Evolutionary conservation across 2,329 filamentous ascomycete genomes (phyloP).

Genomic region (Fusarium piperis): DNA sequence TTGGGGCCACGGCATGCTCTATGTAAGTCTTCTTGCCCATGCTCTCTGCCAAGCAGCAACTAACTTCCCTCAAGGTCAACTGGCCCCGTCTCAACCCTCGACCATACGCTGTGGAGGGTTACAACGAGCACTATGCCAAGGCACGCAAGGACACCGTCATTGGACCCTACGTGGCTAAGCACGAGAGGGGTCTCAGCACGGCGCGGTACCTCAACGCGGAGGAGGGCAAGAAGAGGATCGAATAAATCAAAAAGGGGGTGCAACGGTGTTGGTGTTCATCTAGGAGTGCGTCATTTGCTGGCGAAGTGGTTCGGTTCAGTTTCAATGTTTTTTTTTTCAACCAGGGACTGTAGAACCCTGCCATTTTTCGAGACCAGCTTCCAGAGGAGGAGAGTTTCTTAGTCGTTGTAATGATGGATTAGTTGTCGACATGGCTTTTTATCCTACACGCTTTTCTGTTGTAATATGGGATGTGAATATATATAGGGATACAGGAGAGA

Average conservation of each 20-base stretch:
- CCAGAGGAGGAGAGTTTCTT: background rate
- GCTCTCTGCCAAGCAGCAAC: background rate
- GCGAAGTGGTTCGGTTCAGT: slow-evolving; percentile 3
- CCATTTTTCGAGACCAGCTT: slow-evolving; percentile 3
- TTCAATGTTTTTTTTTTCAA: slow-evolving; percentile 1
- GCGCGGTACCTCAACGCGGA: slow-evolving; percentile 86
- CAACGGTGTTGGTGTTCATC: slow-evolving; percentile 5
- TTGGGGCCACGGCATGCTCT: slow-evolving; percentile 86
- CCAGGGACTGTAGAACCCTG: slow-evolving; percentile 15
- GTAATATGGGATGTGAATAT: slow-evolving; percentile 24
- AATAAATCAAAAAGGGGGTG: slow-evolving; percentile 59
- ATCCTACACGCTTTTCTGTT: slow-evolving; percentile 8
- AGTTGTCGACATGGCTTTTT: slow-evolving; percentile 19
- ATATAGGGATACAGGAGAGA: slow-evolving; percentile 1
- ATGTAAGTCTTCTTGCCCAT: slow-evolving; percentile 69
- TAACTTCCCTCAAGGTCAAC: slow-evolving; percentile 74
- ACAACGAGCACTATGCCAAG: slow-evolving; percentile 84
- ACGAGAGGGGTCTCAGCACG: slow-evolving; percentile 86
- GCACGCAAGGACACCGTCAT: slow-evolving; percentile 85
- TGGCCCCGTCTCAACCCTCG: slow-evolving; percentile 97
- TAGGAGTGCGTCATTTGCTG: slow-evolving; percentile 16
- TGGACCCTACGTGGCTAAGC: slow-evolving; percentile 73
- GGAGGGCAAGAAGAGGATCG: slow-evolving; percentile 98
- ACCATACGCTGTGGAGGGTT: slow-evolving; percentile 86
- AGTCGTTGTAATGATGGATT: slow-evolving; percentile 33